A percentile compares a stretch with the other conserved stretches of the same genome.
These are phyloP conservation scores for Draba incana DNA, from an alignment of 345 rosid species.

Conservation along the genomic window DNA sequence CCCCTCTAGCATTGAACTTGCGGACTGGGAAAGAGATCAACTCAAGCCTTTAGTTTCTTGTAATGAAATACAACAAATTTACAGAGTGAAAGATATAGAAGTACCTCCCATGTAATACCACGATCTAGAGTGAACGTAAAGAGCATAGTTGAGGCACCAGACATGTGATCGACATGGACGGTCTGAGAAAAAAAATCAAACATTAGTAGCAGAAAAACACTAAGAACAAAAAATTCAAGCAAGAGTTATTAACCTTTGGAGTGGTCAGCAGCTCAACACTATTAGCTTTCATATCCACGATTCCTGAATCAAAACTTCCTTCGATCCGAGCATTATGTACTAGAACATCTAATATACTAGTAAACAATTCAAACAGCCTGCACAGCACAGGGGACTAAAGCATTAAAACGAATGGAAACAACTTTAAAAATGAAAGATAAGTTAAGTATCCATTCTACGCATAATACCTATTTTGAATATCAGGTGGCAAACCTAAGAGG, in stretches of 20 bases:
- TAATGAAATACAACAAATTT: slow-evolving; percentile 23
- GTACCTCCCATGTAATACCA: slow-evolving; percentile 95
- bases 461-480: slow-evolving; percentile 85
- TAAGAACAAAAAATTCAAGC: slow-evolving; percentile 27
- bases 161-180: slow-evolving; percentile 93
- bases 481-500: slow-evolving; percentile 93
- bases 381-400: slow-evolving; percentile 25
- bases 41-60: slow-evolving; percentile 17
- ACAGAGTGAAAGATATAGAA: slow-evolving; percentile 19
- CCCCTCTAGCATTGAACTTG: slow-evolving; percentile 73
- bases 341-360: slow-evolving; percentile 83
- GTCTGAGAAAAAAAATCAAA: slow-evolving; percentile 59
- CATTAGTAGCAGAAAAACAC: slow-evolving; percentile 28
- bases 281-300: slow-evolving; percentile 95
- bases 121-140: slow-evolving; percentile 92
- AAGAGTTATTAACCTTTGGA: slow-evolving; percentile 69
- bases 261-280: slow-evolving; percentile 72
- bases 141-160: slow-evolving; percentile 91
- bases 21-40: slow-evolving; percentile 55
- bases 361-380: slow-evolving; percentile 95
- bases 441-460: neutral
- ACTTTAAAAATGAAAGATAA: neutral
- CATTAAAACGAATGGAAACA: slow-evolving; percentile 28
- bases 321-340: slow-evolving; percentile 92
- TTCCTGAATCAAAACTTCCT: slow-evolving; percentile 95